These are phyloP conservation scores for Ceratobasidium sp. DNA, from an alignment of 1,284 basidiomycete species.

Conservation along the genomic window DNA sequence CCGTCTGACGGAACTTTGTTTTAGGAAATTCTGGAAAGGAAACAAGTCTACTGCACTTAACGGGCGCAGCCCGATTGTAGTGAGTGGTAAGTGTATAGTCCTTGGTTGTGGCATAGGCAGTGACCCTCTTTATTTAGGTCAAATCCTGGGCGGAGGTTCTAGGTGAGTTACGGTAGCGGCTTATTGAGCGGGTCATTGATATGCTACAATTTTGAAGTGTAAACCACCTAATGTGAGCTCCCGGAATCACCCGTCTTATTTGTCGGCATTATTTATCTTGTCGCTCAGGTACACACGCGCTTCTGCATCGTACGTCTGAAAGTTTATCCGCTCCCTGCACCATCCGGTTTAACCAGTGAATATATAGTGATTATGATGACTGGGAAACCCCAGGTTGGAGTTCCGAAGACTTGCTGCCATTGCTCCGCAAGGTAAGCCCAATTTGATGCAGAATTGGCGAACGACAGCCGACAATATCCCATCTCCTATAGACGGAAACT, in stretches of 20 bases:
- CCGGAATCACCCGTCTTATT: not conserved
- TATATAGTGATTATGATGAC: slow-evolving; percentile 31
- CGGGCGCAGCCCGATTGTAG: slow-evolving; percentile 36
- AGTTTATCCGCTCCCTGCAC: not conserved
- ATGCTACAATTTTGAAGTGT: not conserved
- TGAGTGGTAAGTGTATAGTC: slow-evolving; percentile 4
- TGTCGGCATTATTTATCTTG: not conserved
- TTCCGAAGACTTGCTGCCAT: slow-evolving; percentile 26
- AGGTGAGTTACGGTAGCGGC: slow-evolving; percentile 13
- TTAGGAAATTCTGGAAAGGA: slow-evolving; percentile 33
- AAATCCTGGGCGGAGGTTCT: slow-evolving; percentile 36
- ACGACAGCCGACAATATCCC: not conserved
- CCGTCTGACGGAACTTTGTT: not conserved
- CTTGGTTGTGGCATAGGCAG: not conserved
- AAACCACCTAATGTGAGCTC: slow-evolving; percentile 37
- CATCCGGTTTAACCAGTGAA: not conserved
- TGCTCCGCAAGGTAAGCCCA: slow-evolving; percentile 33
- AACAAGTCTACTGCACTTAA: slow-evolving; percentile 33
- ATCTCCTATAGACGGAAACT: slow-evolving; percentile 16
- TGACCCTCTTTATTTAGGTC: not conserved
- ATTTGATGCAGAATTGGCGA: not conserved
- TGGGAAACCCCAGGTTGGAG: slow-evolving; percentile 43
- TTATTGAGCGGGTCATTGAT: not conserved
- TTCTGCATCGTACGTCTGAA: slow-evolving; percentile 36
- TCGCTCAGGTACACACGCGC: slow-evolving; percentile 32